Percentiles rank a stretch among this genome's conserved stretches.
phyloP scores from a whole-genome alignment of 2,329 filamentous ascomycete genomes.

The Peltaster fructicola region DNA sequence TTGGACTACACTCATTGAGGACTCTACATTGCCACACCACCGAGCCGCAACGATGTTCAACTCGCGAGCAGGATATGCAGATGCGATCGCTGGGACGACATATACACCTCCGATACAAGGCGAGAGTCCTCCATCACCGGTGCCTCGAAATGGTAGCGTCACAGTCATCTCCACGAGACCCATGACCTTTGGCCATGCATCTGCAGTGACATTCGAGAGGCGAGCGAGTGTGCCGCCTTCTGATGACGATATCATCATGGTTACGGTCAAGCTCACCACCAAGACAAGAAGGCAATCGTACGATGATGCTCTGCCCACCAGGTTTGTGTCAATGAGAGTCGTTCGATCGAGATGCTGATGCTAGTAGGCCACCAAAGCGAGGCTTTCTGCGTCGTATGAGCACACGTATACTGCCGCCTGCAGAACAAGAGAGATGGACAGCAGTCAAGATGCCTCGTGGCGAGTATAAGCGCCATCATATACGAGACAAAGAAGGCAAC shows the following conservation, averaged over 20 bases:
- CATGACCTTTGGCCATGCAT: no score
- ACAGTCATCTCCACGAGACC: no score
- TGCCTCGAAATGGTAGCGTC: no score
- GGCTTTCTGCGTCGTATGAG: conserved; percentile 12
- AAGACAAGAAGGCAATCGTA: conserved; percentile 1
- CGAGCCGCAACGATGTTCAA: not conserved
- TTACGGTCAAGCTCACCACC: conserved; percentile 10
- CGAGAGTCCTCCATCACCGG: not conserved
- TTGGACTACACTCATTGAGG: no score
- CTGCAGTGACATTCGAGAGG: not conserved
- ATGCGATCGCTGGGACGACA: conserved; percentile 1
- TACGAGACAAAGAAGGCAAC: conserved; percentile 9
- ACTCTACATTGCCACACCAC: no score
- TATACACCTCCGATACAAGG: not conserved
- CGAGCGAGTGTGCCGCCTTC: not conserved
- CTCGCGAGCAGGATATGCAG: conserved; percentile 1
- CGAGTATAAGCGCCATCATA: conserved; percentile 13
- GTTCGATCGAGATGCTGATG: conserved; percentile 3
- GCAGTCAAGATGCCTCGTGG: conserved; percentile 16
- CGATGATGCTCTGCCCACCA: conserved; percentile 3
- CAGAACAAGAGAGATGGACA: conserved; percentile 11
- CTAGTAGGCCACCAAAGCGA: conserved; percentile 10
- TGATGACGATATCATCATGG: conserved; percentile 15
- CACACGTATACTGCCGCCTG: conserved; percentile 8
- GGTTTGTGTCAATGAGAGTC: conserved; percentile 6